phyloP scores from a whole-genome alignment of 768 basidiomycete species.

The Boletus rubroflammeus region DNA sequence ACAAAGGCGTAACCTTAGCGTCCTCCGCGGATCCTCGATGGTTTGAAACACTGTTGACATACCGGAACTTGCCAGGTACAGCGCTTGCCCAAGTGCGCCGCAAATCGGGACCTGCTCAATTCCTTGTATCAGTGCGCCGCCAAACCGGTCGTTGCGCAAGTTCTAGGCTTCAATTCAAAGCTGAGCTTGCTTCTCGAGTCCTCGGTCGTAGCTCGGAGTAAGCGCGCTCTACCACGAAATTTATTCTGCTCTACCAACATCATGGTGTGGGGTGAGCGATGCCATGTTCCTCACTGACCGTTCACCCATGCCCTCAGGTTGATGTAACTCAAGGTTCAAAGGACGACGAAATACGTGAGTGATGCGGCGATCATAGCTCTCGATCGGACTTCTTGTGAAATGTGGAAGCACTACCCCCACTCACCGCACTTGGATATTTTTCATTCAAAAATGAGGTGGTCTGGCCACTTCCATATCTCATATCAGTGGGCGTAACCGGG shows the following conservation, averaged over 20 bases:
- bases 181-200: conserved; percentile 1
- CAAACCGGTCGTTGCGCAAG: background rate
- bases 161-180: background rate
- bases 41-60: conserved; percentile 17
- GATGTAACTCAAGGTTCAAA: conserved; percentile 14
- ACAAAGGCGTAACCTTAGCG: conserved; percentile 1
- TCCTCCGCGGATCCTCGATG: conserved; percentile 28
- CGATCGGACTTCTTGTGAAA: conserved; percentile 18
- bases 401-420: conserved; percentile 4
- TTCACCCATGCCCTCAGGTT: conserved; percentile 3
- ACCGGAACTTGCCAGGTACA: conserved; percentile 13
- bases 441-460: conserved; percentile 21
- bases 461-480: conserved; percentile 13
- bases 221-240: background rate
- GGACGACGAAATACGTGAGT: conserved; percentile 9
- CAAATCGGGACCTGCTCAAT: background rate
- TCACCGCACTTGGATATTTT: conserved; percentile 22
- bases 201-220: background rate
- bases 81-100: background rate
- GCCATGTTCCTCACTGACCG: background rate
- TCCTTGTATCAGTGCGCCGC: background rate
- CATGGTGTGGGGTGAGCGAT: background rate
- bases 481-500: conserved; percentile 12
- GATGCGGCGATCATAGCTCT: conserved; percentile 24
- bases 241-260: background rate